A percentile compares a stretch with the other conserved stretches of the same genome.
Conservation (phyloP, 306 rosid genomes). For the Sindora glabra region DNA sequence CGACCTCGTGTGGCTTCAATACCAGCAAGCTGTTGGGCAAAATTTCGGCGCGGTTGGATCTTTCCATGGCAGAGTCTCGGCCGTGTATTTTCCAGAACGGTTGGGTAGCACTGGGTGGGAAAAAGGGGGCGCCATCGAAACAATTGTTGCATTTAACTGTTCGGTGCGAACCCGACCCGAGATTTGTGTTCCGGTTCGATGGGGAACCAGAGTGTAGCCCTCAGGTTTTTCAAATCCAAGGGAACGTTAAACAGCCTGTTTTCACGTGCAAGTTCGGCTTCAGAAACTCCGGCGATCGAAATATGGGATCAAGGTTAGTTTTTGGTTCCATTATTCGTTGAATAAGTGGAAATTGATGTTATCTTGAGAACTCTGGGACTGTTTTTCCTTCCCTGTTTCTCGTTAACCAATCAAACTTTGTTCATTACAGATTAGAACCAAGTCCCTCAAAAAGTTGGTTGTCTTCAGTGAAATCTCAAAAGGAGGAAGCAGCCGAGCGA, state of each 20-base stretch:
- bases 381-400: background rate
- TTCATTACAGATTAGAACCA: background rate
- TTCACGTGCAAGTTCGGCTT: slow-evolving; percentile 47
- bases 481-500: slow-evolving; percentile 16
- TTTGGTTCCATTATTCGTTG: no score
- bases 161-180: slow-evolving; percentile 70
- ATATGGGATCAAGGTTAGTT: slow-evolving; percentile 1
- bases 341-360: no score
- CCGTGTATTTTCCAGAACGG: slow-evolving; percentile 52
- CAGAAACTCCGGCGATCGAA: slow-evolving; percentile 18
- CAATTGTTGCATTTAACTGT: slow-evolving; percentile 33
- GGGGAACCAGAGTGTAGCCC: slow-evolving; percentile 90
- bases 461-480: background rate
- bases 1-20: slow-evolving; percentile 24
- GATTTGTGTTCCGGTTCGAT: slow-evolving; percentile 69
- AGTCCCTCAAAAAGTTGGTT: background rate
- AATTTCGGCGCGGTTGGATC: slow-evolving; percentile 41
- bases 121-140: slow-evolving; percentile 1
- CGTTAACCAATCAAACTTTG: background rate
- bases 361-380: no score
- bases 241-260: slow-evolving; percentile 41
- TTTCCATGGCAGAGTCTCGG: slow-evolving; percentile 24
- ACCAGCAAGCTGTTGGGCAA: slow-evolving; percentile 39
- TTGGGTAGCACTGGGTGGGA: slow-evolving; percentile 43
- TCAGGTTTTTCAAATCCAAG: slow-evolving; percentile 69